Base-by-base conservation (phyloP, 1,284 basidiomycete species). In the Irpex sp. region DNA sequence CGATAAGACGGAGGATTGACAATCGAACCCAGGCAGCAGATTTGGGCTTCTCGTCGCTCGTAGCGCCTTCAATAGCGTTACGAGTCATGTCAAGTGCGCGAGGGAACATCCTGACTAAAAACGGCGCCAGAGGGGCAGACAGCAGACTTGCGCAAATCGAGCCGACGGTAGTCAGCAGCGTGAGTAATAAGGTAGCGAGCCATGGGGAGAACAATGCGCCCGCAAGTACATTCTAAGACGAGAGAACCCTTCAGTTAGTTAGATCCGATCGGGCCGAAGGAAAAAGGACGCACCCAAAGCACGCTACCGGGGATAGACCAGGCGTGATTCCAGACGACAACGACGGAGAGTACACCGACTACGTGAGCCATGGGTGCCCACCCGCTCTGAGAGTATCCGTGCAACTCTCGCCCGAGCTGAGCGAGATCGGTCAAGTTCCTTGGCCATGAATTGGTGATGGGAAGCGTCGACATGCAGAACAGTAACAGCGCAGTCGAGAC, bases 301-400 rank as follows among this genome's bases (percentile, higher is more conserved):
- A 95, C 93, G 64, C 91, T 93, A 5, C 93, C 93, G 4, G 93
- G 93, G 57, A 96, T 84, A 63, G 92, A 94, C 93, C 93, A 96
- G 6, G 93, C 93, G 72, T 96, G 94, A 75, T 94, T 96, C 93
- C 93, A 96, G 39, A 93, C 79, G 2, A 91, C 91, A 19, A 90
- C 86, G n/a, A 93, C 80, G 42, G 88, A 86, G 68, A 96, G 81
- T 45, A 94, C 92, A n/a, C 81, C 85, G 53, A 95, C 73, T 53
- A 93, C 87, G 72, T 93, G 90, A 4, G 82, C 80, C 61, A 85
- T 78, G 16, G 86, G 82, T 1, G 73, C 76, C 14, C 77, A 67
- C 4, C 88, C 88, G 63, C 87, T 88, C 68, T 87, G 86, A 3
- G 88, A 84, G 71, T 93, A 93, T 52, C 81, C 83, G 67, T 89